A percentile compares a stretch with the other conserved stretches of the same genome.
Evolutionary conservation across 805 yeast genomes (phyloP).

Genomic region (Yamadazyma tumulicola): DNA sequence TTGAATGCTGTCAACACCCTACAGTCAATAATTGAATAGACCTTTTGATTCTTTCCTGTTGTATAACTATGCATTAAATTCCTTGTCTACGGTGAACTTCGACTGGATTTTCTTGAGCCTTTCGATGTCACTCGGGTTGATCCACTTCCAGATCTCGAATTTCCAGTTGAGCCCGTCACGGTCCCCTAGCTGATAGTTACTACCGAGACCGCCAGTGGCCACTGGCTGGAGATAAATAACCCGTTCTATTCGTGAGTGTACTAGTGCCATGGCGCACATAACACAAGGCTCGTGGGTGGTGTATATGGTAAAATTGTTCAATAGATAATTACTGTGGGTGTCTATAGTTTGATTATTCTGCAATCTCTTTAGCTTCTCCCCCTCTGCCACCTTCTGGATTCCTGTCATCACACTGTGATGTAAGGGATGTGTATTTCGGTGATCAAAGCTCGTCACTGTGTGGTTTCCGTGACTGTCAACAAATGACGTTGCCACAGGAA

Average conservation of each 20-base stretch:
- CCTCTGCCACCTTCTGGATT: conserved; percentile 58
- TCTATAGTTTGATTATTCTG: conserved; percentile 1
- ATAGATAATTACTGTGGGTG: conserved; percentile 49
- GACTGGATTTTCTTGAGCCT: conserved; percentile 1
- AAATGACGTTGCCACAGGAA: conserved; percentile 58
- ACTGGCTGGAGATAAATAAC: conserved; percentile 56
- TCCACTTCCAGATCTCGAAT: conserved; percentile 78
- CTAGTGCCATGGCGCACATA: conserved; percentile 95
- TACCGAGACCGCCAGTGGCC: conserved; percentile 49
- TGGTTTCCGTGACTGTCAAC: conserved; percentile 51
- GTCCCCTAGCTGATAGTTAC: conserved; percentile 71
- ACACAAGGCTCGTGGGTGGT: conserved; percentile 95
- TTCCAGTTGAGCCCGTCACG: conserved; percentile 80
- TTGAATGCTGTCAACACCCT: no score
- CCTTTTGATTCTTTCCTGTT: no score
- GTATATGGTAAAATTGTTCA: conserved; percentile 73
- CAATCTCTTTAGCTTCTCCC: conserved; percentile 43
- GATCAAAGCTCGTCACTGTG: conserved; percentile 37
- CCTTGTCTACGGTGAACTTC: background rate
- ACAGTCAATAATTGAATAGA: no score
- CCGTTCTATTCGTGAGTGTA: conserved; percentile 80
- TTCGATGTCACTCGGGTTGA: conserved; percentile 15
- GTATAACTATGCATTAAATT: conserved; percentile 1
- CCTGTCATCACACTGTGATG: conserved; percentile 76
- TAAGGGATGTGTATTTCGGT: conserved; percentile 42